Percentiles rank a stretch among this genome's conserved stretches.
These are phyloP conservation scores for Russula sp. DNA, from an alignment of 768 basidiomycete species.

Conservation along the genomic window DNA sequence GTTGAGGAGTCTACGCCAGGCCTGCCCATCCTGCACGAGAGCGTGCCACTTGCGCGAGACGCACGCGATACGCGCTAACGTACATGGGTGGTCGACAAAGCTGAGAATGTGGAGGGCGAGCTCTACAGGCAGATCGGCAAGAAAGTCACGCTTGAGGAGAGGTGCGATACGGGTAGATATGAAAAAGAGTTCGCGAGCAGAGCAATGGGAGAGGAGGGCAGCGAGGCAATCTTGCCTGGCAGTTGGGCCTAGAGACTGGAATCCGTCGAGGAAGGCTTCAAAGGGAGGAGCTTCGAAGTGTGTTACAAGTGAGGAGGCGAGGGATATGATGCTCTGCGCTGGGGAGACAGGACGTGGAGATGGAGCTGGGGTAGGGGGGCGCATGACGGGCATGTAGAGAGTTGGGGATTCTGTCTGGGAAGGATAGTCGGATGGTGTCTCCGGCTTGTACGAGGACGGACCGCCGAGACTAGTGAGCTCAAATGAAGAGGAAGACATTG, in stretches of 20 bases:
- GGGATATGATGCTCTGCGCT: neutral
- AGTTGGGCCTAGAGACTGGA: conserved; percentile 2
- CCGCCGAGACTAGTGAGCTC: no score
- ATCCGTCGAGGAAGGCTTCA: neutral
- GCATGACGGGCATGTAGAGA: conserved; percentile 10
- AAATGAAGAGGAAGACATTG: no score
- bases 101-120: conserved; percentile 23
- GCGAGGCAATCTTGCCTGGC: conserved; percentile 16
- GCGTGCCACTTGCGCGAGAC: conserved; percentile 24
- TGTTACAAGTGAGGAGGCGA: neutral
- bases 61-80: conserved; percentile 15
- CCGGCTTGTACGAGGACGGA: no score
- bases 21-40: conserved; percentile 20
- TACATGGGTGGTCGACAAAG: conserved; percentile 21
- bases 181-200: conserved; percentile 20
- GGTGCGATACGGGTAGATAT: conserved; percentile 21
- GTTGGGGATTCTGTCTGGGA: no score
- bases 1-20: conserved; percentile 17
- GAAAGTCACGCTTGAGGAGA: conserved; percentile 24
- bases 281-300: neutral
- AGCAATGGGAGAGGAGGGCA: conserved; percentile 17
- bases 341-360: conserved; percentile 22
- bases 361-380: conserved; percentile 23
- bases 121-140: conserved; percentile 21
- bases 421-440: no score